A percentile compares a stretch with the other conserved stretches of the same genome.
Conservation (phyloP, 176 grass and related monocot genomes). For the Raddia guianensis region DNA sequence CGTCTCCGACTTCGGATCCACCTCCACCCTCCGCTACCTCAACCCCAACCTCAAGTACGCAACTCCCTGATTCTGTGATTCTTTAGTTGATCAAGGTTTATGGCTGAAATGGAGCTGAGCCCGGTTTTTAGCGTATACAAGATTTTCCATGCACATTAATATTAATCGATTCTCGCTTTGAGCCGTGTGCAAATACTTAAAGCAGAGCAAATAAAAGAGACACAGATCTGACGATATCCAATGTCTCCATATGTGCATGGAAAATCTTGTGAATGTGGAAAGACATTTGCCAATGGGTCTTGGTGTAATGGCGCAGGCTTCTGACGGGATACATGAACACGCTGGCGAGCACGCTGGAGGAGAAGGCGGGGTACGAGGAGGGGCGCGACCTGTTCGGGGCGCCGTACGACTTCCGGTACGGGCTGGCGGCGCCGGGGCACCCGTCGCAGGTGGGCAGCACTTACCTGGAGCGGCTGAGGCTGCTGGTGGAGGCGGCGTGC, state of each 20-base stretch:
- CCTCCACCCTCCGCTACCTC: slow-evolving; percentile 61
- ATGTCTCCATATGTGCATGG: too few species aligned
- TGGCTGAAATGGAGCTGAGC: background rate
- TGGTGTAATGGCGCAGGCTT: slow-evolving; percentile 37
- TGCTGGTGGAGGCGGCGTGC: slow-evolving; percentile 61
- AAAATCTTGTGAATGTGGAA: too few species aligned
- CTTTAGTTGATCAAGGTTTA: too few species aligned
- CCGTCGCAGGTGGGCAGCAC: slow-evolving; percentile 54
- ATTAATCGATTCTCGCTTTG: too few species aligned
- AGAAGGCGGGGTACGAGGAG: slow-evolving; percentile 76
- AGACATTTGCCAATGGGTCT: too few species aligned
- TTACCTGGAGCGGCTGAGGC: slow-evolving; percentile 60
- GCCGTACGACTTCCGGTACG: slow-evolving; percentile 91
- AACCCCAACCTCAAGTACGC: slow-evolving; percentile 72
- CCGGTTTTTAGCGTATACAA: too few species aligned
- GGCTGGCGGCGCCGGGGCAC: slow-evolving; percentile 66
- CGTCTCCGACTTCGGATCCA: slow-evolving; percentile 67
- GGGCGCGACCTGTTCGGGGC: slow-evolving; percentile 66
- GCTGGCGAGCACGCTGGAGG: slow-evolving; percentile 64
- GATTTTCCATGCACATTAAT: too few species aligned
- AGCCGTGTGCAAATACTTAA: too few species aligned
- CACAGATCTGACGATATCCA: too few species aligned
- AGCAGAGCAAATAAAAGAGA: too few species aligned
- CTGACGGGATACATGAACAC: slow-evolving; percentile 72
- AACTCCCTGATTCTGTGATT: too few species aligned